Base-by-base conservation (phyloP, 371 early-diverging fungal species). In the Mucor velutinosus region DNA sequence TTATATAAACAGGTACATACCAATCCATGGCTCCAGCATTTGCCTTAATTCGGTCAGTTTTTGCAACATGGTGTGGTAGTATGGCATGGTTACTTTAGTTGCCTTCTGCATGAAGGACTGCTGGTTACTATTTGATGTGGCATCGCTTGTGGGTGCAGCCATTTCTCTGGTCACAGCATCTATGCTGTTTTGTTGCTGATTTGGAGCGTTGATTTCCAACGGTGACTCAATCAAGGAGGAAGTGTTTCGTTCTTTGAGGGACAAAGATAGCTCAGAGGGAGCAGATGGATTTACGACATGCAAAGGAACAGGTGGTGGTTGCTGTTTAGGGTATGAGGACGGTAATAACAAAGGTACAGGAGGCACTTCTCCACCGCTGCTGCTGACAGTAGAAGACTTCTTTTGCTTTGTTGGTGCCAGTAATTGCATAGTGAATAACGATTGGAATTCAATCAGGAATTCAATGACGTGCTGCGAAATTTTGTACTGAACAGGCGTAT, bases 401-500 rank as follows among this genome's bases (percentile, higher is more conserved):
- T 32, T 67, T 37, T 14, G 10, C 39, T 58, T 45, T 45, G 41
- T 17, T 29, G 59, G 55, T 1, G 32, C 30, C 25, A 74, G 15
- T 0, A 74, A 25, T n/a, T 74, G 75, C 59, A 74, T 76, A 1
- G 81, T 78, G 59, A 85, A 72, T 8, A 81, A 70, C 41, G 76
- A 76, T 58, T 86, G 86, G 62, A 80, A 75, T 58, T 83, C 82
- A 35, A 86, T 83, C 15, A 88, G 61, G 55, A 84, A 86, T 33
- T 82, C 86, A 30, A 88, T 73, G 32, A 86, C 88, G 30, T 76
- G 67, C 21, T 86, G 83, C 3, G 85, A 86, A 1, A 83, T 78
- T 62, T 84, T 85, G 67, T 88, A 88, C 43, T 88, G 80, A 47
- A 79, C 78, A 27, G 86, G 86, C 70, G 83, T 72, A 58, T 81